phyloP scores from a whole-genome alignment of 768 basidiomycete species.

The Collybia sp. region DNA sequence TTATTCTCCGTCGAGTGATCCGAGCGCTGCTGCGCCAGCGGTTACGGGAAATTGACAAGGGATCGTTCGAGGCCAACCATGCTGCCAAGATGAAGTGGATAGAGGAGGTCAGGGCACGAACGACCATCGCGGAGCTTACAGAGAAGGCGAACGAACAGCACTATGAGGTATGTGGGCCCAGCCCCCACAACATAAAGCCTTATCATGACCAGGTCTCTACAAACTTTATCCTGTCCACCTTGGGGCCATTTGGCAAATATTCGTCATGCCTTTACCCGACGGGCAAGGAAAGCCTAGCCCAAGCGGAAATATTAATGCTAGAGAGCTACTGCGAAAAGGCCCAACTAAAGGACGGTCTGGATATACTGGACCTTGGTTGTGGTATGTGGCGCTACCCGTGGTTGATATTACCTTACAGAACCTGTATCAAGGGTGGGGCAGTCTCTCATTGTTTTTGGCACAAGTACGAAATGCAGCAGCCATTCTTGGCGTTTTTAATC shows the following conservation, averaged over 20 bases:
- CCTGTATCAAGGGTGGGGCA: conserved; percentile 57
- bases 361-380: conserved; percentile 67
- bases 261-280: conserved; percentile 63
- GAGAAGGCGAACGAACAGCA: conserved; percentile 74
- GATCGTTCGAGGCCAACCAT: conserved; percentile 56
- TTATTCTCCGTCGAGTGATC: conserved; percentile 31
- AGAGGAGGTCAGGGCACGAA: conserved; percentile 42
- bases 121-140: conserved; percentile 54
- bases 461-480: conserved; percentile 27
- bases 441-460: conserved; percentile 60
- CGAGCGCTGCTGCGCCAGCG: conserved; percentile 44
- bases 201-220: conserved; percentile 44
- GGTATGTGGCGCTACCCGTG: conserved; percentile 26
- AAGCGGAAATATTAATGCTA: conserved; percentile 64
- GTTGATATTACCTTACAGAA: not conserved
- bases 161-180: conserved; percentile 48
- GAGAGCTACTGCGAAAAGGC: conserved; percentile 66
- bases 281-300: conserved; percentile 51
- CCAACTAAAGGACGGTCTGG: conserved; percentile 52
- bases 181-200: not conserved
- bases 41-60: conserved; percentile 56
- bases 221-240: conserved; percentile 58
- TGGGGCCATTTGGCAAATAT: conserved; percentile 66
- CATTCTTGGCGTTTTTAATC: not conserved
- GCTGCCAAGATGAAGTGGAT: conserved; percentile 67